Evolutionary conservation across 495 filamentous ascomycete genomes (phyloP).

Genomic region (Daldinia caldariorum): DNA sequence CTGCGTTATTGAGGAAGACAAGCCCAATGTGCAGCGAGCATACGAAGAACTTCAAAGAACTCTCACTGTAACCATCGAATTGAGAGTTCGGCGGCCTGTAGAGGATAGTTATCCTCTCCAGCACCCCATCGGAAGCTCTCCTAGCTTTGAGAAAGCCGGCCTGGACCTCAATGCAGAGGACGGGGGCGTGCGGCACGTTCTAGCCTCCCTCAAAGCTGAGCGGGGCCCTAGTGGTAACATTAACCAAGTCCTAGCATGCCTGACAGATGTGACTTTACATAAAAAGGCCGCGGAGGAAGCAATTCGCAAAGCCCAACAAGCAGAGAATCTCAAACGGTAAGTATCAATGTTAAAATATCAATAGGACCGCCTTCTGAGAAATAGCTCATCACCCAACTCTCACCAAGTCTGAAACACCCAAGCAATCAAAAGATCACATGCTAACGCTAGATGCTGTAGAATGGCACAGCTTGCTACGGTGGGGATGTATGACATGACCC

Average conservation of each 20-base stretch:
- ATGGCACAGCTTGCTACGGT: slow-evolving; percentile 60
- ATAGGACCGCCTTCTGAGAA: background rate
- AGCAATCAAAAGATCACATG: too few species aligned
- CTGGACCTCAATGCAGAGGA: slow-evolving; percentile 49
- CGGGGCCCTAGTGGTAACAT: slow-evolving; percentile 50
- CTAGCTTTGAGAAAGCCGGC: slow-evolving; percentile 55
- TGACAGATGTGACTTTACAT: slow-evolving; percentile 58
- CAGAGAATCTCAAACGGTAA: slow-evolving; percentile 58
- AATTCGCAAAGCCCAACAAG: slow-evolving; percentile 55
- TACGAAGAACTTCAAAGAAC: slow-evolving; percentile 51
- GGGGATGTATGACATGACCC: slow-evolving; percentile 60
- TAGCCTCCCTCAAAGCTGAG: slow-evolving; percentile 56
- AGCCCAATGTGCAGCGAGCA: slow-evolving; percentile 42
- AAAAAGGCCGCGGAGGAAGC: slow-evolving; percentile 56
- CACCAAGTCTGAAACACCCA: background rate
- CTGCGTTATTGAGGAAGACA: slow-evolving; percentile 55
- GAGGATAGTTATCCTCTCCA: slow-evolving; percentile 37
- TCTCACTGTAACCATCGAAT: slow-evolving; percentile 53
- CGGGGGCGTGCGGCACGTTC: slow-evolving; percentile 49
- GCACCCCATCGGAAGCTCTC: slow-evolving; percentile 49
- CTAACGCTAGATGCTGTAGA: slow-evolving; percentile 22
- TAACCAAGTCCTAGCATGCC: slow-evolving; percentile 54
- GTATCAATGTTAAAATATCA: background rate
- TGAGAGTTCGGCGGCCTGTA: slow-evolving; percentile 48
- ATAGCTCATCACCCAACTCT: too few species aligned